Evolutionary conservation across 2,329 filamentous ascomycete genomes (phyloP), one percentile per base, ranked within the genome.

Genomic region (Fusarium cyanostomum): DNA sequence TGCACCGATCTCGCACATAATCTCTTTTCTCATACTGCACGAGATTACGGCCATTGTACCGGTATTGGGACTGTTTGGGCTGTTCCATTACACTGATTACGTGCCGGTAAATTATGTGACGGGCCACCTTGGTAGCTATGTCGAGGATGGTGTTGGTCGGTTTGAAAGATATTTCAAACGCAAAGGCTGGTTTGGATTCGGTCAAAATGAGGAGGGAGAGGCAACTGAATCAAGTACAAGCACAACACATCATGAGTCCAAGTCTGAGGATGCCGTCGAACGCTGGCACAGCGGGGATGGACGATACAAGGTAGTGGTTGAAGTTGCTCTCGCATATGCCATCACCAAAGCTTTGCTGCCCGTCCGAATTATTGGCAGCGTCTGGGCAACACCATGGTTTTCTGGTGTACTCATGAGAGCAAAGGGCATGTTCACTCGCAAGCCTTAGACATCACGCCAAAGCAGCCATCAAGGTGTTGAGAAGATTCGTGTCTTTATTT

Each of bases 331-430:
- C 16, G 94, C 95, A 6, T 99, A 95, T 80, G 91, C 92, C 1
- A 85, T 97, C 62, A 96, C 92, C 1, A 99, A 99, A 79, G 88
- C 87, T 13, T 73, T 98, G 56, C 75, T 99, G 63, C 92, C 95
- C 1, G 71, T 91, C 11, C 84, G 95, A 67, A 85, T 99, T 60
- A 79, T 89, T 24, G 77, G 87, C 7, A 97, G 94, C 78, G 84
- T 96, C 5, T 96, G 91, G 92, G 90, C 86, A 12, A 97, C 95
- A 42, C 95, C 95, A 5, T 96, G 92, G 90, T 96, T 98, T 81
- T 94, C 94, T 2, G 84, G 88, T 38, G 79, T 85, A 18, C 79
- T 91, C 34, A 77, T 90, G 11, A 75, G 76, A 43, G 52, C 76
- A 16, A 74, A 72, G 48, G 64, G 63, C 12, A 16, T 73, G 10